Evolutionary conservation across 2,329 filamentous ascomycete species (phyloP).

Genomic region (Camillea tinctor): DNA sequence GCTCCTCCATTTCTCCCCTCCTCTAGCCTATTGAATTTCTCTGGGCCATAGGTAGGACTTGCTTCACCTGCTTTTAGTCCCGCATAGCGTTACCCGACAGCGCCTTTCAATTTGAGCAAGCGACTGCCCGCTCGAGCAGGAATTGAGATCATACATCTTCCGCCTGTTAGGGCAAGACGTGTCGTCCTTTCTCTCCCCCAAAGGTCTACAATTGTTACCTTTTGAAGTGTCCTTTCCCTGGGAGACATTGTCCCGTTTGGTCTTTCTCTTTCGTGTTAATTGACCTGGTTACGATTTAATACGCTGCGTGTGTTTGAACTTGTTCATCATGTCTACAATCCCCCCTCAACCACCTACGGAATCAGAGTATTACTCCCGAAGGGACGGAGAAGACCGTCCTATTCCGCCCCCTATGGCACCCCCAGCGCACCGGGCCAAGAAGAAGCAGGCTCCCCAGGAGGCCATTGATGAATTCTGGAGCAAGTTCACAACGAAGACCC

Average conservation of each 20-base stretch:
- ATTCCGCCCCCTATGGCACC: constrained; percentile 23
- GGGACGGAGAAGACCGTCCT: constrained; percentile 16
- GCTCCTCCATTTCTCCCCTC: too few species aligned
- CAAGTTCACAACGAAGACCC: constrained; percentile 67
- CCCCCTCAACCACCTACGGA: neutral
- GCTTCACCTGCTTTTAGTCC: neutral
- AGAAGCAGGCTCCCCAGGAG: constrained; percentile 62
- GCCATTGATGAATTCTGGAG: constrained; percentile 72
- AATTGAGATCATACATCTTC: neutral
- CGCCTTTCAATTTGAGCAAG: too few species aligned
- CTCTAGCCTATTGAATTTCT: too few species aligned
- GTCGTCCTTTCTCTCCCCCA: neutral
- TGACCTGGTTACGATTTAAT: neutral
- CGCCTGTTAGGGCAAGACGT: neutral
- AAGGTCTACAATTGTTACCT: neutral
- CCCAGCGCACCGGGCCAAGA: constrained; percentile 23
- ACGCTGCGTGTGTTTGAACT: neutral
- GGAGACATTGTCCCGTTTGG: neutral
- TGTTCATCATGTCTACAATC: neutral
- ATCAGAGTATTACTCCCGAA: constrained; percentile 12
- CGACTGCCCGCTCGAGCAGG: neutral
- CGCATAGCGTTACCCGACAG: neutral
- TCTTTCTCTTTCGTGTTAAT: neutral
- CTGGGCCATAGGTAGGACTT: neutral
- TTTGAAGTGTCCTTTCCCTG: neutral